Evolutionary conservation across 78 protist species (phyloP).

Genomic region (Dictyostelium firmibasis): DNA sequence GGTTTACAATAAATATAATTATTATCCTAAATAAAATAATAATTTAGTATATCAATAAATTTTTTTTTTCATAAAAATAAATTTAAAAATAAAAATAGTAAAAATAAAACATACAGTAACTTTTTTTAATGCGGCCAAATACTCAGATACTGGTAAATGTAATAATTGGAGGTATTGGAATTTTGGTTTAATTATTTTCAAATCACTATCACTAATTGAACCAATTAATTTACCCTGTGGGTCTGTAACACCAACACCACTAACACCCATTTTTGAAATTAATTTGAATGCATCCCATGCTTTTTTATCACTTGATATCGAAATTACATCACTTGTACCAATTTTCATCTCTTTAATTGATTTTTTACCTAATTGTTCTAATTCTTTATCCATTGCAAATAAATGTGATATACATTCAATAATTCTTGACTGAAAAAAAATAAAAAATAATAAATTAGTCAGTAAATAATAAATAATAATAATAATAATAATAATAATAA

Average conservation of each 20-base stretch:
- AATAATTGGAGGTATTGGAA: conserved; percentile 46
- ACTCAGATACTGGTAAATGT: conserved; percentile 22
- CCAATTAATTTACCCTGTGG: not conserved
- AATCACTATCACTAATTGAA: conserved; percentile 30
- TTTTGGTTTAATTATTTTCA: conserved; percentile 44
- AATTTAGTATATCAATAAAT: no score
- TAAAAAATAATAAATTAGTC: not conserved
- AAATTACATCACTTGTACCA: conserved; percentile 6
- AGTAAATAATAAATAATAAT: no score
- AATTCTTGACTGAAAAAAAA: conserved; percentile 21
- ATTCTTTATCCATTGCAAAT: conserved; percentile 49
- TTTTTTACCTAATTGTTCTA: not conserved
- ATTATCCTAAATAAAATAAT: not conserved
- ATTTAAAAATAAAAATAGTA: not conserved
- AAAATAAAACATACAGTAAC: not conserved
- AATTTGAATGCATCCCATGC: conserved; percentile 53
- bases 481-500: no score
- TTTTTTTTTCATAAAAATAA: not conserved
- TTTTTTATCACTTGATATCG: not conserved
- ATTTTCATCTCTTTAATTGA: conserved; percentile 5
- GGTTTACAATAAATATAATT: conserved; percentile 1
- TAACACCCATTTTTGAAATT: conserved; percentile 44
- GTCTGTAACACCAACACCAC: conserved; percentile 44
- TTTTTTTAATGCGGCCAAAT: conserved; percentile 25
- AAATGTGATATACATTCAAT: conserved; percentile 66